phyloP scores from a whole-genome alignment of 1,139 yeast species.

The Casaregolazyma suthepensis region DNA sequence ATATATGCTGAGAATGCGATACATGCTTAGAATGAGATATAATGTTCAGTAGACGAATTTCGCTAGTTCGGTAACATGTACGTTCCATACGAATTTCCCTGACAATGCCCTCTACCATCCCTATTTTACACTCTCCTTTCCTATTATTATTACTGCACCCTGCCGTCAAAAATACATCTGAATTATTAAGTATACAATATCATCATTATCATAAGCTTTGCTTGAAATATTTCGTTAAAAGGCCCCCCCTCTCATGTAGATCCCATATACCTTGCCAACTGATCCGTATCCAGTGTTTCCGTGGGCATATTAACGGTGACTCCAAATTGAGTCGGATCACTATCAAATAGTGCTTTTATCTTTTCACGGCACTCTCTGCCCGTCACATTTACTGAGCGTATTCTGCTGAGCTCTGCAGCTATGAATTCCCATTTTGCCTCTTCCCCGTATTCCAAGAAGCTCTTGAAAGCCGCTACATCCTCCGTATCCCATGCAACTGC shows the following conservation, averaged over 20 bases:
- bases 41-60: no score
- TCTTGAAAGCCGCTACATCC: constrained; percentile 49
- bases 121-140: no score
- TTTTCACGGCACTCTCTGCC: constrained; percentile 53
- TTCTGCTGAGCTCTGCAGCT: constrained; percentile 54
- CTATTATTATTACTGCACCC: no score
- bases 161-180: not conserved
- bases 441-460: constrained; percentile 61
- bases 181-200: not conserved
- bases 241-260: not conserved
- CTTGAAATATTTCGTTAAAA: not conserved
- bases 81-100: no score
- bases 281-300: not conserved
- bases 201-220: not conserved
- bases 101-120: no score
- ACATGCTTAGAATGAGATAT: no score
- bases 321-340: constrained; percentile 54
- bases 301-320: constrained; percentile 28
- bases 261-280: constrained; percentile 2
- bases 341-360: constrained; percentile 48
- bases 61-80: no score
- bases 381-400: constrained; percentile 50
- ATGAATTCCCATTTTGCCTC: constrained; percentile 64
- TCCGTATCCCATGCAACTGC: constrained; percentile 57
- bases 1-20: no score